Evolutionary conservation across 371 early-diverging fungal genomes (phyloP).

Genomic region (Globomyces sp.): DNA sequence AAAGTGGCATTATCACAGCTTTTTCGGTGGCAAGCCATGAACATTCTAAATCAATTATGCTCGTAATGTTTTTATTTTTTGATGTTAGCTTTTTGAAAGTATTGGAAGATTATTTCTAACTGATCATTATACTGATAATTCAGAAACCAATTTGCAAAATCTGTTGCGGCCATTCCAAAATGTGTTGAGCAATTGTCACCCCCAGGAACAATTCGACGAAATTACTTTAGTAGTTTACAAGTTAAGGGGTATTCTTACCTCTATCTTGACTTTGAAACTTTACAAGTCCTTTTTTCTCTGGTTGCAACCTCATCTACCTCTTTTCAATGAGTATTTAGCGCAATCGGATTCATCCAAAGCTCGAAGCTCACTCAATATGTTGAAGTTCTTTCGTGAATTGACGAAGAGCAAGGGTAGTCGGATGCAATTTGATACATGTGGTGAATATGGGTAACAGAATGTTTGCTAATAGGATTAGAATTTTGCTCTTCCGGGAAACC

Average conservation of each 20-base stretch:
- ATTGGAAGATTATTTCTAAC: constrained; percentile 6
- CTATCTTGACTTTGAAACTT: constrained; percentile 10
- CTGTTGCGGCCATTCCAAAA: neutral
- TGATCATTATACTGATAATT: constrained; percentile 1
- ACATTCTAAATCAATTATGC: constrained; percentile 11
- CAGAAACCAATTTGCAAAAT: constrained; percentile 10
- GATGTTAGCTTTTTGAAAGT: neutral
- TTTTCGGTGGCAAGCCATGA: neutral
- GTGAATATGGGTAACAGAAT: constrained; percentile 7
- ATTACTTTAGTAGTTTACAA: constrained; percentile 1
- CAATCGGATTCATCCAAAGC: too few species aligned
- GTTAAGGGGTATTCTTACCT: neutral
- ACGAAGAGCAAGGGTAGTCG: constrained; percentile 5
- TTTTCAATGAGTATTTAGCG: neutral
- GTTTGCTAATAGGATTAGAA: neutral
- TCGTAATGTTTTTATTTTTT: too few species aligned
- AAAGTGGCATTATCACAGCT: constrained; percentile 3
- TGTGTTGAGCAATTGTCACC: neutral
- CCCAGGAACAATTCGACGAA: neutral
- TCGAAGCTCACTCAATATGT: constrained; percentile 3
- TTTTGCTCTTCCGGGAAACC: constrained; percentile 12
- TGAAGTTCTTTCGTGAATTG: constrained; percentile 11
- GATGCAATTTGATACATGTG: constrained; percentile 10
- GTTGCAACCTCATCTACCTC: neutral
- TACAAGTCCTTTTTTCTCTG: constrained; percentile 16